Conservation (phyloP, 2,329 filamentous ascomycete genomes). For the Zasmidium citrigriseum region DNA sequence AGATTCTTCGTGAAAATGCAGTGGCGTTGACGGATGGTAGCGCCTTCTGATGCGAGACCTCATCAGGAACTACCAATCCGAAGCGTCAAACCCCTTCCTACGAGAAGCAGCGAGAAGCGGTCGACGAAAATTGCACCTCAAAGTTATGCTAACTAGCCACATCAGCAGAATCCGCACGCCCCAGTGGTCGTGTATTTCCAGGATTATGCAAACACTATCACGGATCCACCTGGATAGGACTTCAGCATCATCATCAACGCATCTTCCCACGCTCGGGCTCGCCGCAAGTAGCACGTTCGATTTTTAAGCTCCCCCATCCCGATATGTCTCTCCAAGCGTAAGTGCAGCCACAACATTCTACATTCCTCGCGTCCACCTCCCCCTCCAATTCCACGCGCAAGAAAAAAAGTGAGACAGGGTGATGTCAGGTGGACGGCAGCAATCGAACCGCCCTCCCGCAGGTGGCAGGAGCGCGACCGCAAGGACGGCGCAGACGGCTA, state of each 20-base stretch:
- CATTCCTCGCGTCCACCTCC: slow-evolving; percentile 9
- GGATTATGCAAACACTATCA: neutral
- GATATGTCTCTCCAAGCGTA: neutral
- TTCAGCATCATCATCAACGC: slow-evolving; percentile 1
- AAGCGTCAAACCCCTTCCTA: neutral
- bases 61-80: neutral
- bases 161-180: neutral
- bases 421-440: slow-evolving; percentile 5
- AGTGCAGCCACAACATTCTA: neutral
- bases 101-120: neutral
- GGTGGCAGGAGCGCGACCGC: slow-evolving; percentile 4
- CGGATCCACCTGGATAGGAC: neutral
- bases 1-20: neutral
- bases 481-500: neutral
- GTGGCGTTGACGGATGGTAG: neutral
- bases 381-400: neutral
- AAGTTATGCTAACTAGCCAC: neutral
- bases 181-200: neutral
- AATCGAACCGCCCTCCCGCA: neutral
- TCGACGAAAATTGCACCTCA: neutral
- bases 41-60: neutral
- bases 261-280: slow-evolving; percentile 2
- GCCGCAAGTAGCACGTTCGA: neutral
- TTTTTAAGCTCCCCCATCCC: neutral
- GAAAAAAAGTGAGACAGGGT: slow-evolving; percentile 4